Conservation (phyloP, 192 early-diverging fungal genomes). For the Backusella morwellensis region DNA sequence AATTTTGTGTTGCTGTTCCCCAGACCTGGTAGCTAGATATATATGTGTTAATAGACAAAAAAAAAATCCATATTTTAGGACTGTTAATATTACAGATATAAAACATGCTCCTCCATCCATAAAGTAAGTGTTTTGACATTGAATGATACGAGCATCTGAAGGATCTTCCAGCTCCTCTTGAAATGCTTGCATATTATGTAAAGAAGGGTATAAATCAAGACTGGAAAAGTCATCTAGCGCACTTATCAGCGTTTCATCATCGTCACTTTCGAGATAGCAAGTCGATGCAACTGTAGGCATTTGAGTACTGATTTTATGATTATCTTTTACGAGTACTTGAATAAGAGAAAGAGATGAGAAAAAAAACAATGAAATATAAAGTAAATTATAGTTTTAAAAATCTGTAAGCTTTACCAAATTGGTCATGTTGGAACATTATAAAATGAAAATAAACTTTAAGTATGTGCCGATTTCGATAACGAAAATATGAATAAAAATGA, state of each 20-base stretch:
- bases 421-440: neutral
- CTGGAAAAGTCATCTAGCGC: conserved; percentile 4
- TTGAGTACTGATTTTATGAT: neutral
- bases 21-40: conserved; percentile 26
- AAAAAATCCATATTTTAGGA: neutral
- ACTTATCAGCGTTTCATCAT: conserved; percentile 1
- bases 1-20: conserved; percentile 31
- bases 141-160: conserved; percentile 18
- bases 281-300: neutral
- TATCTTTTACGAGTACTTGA: neutral
- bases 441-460: neutral
- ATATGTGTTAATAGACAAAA: neutral
- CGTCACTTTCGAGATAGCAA: conserved; percentile 1
- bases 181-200: conserved; percentile 2
- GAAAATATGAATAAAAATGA: neutral
- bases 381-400: neutral
- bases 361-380: neutral
- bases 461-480: neutral
- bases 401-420: neutral
- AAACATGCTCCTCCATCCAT: conserved; percentile 36
- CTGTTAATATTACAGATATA: conserved; percentile 29
- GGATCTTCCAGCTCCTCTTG: conserved; percentile 18
- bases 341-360: neutral
- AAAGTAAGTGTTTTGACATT: conserved; percentile 37
- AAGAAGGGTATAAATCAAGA: neutral